Evolutionary conservation across 352 stramenopile species (phyloP).

Genomic region (Phytophthora sansomeana): DNA sequence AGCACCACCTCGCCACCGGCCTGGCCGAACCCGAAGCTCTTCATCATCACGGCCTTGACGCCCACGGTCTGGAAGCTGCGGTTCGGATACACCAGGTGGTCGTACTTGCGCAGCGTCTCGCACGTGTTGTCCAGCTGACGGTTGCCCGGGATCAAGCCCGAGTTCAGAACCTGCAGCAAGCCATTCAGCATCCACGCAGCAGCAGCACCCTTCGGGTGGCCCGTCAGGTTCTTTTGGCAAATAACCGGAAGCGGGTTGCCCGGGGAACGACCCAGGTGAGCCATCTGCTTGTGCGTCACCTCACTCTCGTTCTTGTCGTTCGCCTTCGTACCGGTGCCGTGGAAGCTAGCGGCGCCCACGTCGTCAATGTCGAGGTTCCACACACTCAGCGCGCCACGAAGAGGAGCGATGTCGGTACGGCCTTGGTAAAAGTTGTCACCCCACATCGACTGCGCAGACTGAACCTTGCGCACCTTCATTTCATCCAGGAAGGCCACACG

Average conservation of each 20-base stretch:
- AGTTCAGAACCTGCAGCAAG: conserved; percentile 82
- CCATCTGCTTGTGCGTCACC: conserved; percentile 87
- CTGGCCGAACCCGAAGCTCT: conserved; percentile 89
- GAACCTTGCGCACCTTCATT: conserved; percentile 67
- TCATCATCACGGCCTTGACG: conserved; percentile 85
- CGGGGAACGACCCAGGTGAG: conserved; percentile 72
- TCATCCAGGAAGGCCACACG: conserved; percentile 54
- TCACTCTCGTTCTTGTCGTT: conserved; percentile 92
- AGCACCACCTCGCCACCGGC: conserved; percentile 77
- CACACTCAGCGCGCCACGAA: conserved; percentile 73
- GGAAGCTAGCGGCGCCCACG: conserved; percentile 70
- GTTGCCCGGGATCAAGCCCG: conserved; percentile 81
- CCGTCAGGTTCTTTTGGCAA: conserved; percentile 87
- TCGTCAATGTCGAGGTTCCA: neutral
- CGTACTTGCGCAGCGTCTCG: conserved; percentile 70
- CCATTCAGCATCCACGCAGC: conserved; percentile 90
- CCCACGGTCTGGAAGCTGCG: conserved; percentile 77
- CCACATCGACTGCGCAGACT: conserved; percentile 67
- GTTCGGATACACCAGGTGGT: conserved; percentile 85
- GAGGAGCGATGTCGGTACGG: conserved; percentile 65
- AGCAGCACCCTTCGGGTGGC: conserved; percentile 84
- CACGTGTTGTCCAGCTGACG: conserved; percentile 87
- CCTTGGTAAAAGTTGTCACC: conserved; percentile 66
- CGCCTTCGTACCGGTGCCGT: conserved; percentile 84
- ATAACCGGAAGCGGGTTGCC: conserved; percentile 83